A percentile compares a stretch with the other conserved stretches of the same genome.
phyloP scores from a whole-genome alignment of 805 yeast genomes.

The Cyberlindnera amylophila region DNA sequence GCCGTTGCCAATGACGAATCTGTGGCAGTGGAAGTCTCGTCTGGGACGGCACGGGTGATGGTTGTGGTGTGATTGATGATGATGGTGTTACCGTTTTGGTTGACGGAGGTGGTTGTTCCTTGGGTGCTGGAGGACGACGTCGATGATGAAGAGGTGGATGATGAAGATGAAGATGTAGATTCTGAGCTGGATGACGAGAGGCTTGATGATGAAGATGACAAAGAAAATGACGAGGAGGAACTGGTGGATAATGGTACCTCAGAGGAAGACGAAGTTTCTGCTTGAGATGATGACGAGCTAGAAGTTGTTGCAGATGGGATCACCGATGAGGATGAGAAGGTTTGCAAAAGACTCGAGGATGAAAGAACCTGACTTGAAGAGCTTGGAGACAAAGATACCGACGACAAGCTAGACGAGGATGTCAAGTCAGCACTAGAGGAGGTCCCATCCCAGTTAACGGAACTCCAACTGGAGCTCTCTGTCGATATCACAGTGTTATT shows the following conservation, averaged over 20 bases:
- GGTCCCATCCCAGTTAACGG: not conserved
- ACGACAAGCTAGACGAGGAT: no score
- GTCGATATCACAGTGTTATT: not conserved
- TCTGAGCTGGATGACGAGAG: conserved; percentile 3
- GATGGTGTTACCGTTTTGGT: conserved; percentile 17
- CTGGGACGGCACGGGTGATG: conserved; percentile 6
- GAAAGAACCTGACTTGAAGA: no score
- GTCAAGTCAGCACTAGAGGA: not conserved
- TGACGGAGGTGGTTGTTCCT: conserved; percentile 7
- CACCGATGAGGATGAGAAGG: not conserved
- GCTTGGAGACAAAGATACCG: no score
- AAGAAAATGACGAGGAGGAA: not conserved
- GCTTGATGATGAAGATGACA: conserved; percentile 2
- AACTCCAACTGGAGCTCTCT: not conserved
- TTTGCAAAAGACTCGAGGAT: no score
- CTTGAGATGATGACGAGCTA: no score
- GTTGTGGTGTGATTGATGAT: conserved; percentile 23
- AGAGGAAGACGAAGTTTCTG: conserved; percentile 1
- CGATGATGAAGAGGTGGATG: conserved; percentile 5
- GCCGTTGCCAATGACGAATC: conserved; percentile 25
- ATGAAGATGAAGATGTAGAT: conserved; percentile 1
- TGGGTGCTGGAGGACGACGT: conserved; percentile 8
- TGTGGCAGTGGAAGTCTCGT: conserved; percentile 27
- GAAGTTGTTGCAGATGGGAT: no score
- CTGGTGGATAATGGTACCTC: not conserved